These are phyloP conservation scores for Monilinia aucupariae DNA, from an alignment of 2,329 filamentous ascomycete species.

Conservation along the genomic window DNA sequence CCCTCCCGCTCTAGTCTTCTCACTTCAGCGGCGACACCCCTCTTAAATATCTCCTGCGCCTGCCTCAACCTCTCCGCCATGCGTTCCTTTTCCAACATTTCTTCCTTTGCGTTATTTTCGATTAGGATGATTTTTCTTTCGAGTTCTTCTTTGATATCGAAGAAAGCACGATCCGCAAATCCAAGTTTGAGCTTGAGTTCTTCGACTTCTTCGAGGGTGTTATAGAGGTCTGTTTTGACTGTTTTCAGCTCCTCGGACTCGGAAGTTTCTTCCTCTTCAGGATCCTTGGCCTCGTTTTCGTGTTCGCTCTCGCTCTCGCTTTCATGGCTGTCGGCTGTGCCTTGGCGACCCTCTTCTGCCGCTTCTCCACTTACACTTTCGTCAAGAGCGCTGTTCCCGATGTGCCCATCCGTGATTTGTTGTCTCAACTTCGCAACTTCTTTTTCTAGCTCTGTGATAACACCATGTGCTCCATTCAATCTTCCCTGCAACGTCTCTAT, in stretches of 20 bases:
- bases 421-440: not conserved
- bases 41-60: not conserved
- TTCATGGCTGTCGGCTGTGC: not conserved
- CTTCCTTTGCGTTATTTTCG: not conserved
- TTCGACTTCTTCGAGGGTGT: constrained; percentile 14
- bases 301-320: not conserved
- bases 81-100: not conserved
- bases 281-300: not conserved
- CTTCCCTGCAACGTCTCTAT: constrained; percentile 8
- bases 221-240: constrained; percentile 7
- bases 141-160: not conserved
- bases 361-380: not conserved
- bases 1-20: not conserved
- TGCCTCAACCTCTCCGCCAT: not conserved
- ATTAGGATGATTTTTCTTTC: not conserved
- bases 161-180: not conserved
- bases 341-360: not conserved
- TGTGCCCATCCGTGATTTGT: not conserved
- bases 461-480: constrained; percentile 7
- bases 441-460: not conserved
- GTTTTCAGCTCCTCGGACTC: not conserved
- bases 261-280: not conserved
- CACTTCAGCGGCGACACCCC: not conserved
- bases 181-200: not conserved
- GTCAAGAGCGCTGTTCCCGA: not conserved